Percentiles rank a stretch among this genome's conserved stretches.
phyloP scores from a whole-genome alignment of 1,139 yeast genomes.

The Saccharomyces hybrid region DNA sequence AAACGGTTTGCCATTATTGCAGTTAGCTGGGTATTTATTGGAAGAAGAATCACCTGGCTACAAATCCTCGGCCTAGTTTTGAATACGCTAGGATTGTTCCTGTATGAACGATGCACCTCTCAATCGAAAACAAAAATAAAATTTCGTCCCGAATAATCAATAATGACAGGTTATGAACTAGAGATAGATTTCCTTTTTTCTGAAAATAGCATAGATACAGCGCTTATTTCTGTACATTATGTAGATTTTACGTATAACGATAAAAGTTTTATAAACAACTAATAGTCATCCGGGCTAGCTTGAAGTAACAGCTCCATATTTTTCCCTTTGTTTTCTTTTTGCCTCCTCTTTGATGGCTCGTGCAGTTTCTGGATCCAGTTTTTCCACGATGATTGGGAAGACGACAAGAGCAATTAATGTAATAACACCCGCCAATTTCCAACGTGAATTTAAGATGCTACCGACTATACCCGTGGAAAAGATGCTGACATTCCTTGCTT shows the following conservation, averaged over 20 bases:
- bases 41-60: constrained; percentile 17
- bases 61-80: constrained; percentile 25
- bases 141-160: constrained; percentile 9
- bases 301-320: constrained; percentile 15
- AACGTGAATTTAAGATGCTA: constrained; percentile 32
- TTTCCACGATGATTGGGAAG: constrained; percentile 33
- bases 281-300: neutral
- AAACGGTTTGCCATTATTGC: constrained; percentile 83
- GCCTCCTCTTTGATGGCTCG: constrained; percentile 31
- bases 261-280: neutral
- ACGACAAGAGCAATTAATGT: constrained; percentile 22
- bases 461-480: constrained; percentile 34
- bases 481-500: constrained; percentile 29
- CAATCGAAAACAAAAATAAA: constrained; percentile 8
- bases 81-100: constrained; percentile 26
- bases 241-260: neutral
- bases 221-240: neutral
- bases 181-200: neutral
- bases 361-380: constrained; percentile 36
- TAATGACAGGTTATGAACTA: neutral
- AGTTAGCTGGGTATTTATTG: constrained; percentile 44
- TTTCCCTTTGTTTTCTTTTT: constrained; percentile 22
- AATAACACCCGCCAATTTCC: constrained; percentile 32
- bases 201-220: neutral
- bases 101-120: constrained; percentile 25